Conservation (phyloP, 2,329 filamentous ascomycete genomes). For the Zasmidium citrigriseum region DNA sequence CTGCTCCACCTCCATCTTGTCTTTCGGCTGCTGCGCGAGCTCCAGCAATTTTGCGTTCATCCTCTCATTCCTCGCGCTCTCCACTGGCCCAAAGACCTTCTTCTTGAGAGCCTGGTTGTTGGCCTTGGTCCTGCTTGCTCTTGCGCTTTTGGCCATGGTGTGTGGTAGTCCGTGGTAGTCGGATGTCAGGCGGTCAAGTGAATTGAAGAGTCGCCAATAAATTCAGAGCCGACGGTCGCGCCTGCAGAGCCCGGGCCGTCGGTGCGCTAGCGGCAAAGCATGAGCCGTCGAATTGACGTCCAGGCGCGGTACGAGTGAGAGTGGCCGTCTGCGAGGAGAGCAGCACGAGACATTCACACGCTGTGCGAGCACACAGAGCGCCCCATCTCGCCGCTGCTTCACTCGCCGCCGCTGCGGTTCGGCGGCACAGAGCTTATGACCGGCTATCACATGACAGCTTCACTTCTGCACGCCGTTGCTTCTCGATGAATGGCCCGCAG, state of each 20-base stretch:
- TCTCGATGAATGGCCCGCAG: constrained; percentile 9
- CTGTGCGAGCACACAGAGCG: no score
- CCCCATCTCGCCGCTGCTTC: background rate
- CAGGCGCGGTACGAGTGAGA: background rate
- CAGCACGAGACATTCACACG: background rate
- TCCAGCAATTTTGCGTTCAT: constrained; percentile 84
- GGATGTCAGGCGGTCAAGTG: no score
- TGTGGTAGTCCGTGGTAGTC: background rate
- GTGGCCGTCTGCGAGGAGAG: background rate
- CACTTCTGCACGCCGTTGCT: background rate
- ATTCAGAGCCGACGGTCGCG: no score
- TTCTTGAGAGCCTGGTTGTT: constrained; percentile 81
- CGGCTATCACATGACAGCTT: background rate
- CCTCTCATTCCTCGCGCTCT: constrained; percentile 75
- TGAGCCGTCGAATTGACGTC: background rate
- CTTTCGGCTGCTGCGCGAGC: constrained; percentile 74
- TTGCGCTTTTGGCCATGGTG: constrained; percentile 83
- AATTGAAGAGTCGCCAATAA: background rate
- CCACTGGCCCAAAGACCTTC: constrained; percentile 80
- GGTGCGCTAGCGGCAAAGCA: background rate
- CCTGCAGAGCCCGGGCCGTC: background rate
- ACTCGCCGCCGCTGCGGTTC: background rate
- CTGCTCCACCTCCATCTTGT: constrained; percentile 53
- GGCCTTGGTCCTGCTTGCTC: constrained; percentile 76
- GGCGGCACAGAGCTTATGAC: background rate